Evolutionary conservation across 225 moss, liverwort and hornwort genomes (phyloP), one percentile per base, ranked within the genome.

Genomic region (Climacium dendroides): DNA sequence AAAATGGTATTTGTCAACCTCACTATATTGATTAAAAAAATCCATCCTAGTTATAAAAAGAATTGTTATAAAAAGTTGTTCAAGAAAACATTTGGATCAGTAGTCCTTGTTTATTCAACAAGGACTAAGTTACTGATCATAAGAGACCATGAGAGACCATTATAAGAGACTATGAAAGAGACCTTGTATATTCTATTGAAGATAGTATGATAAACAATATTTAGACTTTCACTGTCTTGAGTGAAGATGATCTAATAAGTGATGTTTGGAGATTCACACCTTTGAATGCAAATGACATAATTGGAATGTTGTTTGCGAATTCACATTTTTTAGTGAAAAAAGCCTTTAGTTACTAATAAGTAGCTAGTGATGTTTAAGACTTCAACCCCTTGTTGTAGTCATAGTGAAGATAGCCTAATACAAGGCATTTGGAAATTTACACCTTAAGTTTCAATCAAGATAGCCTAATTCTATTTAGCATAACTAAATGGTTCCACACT

Each of bases 301-400:
- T 5, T n/a, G n/a, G 12, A 30, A 29, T 0, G 0, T 7, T 79
- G 13, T 17, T 43, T 59, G 5, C 0, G 1, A 12, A 30, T 41
- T 28, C 5, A 35, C 13, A 35, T 4, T 8, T 8, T 22, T 34
- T 13, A 23, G 2, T 52, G 53, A 22, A 53, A 76, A 23, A n/a
- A 8, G 24, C 2, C 9, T 53, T n/a, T n/a, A n/a, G n/a, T n/a
- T 34, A 10, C 6, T 75, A 76, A 2, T 23, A 53, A 14, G 0
- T 17, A n/a, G n/a, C n/a, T n/a, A 28, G 1, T 52, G n/a, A 24
- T n/a, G 35, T 15, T 76, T 53, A 34, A 22, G 11, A 17, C 25
- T 78, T 78, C 3, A 11, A 18, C 3, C 2, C 17, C n/a, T 55
- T 55, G 3, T 45, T 3, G 9, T 18, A 18, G n/a, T n/a, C n/a